A percentile compares a stretch with the other conserved stretches of the same genome.
Conservation (phyloP, 2,329 filamentous ascomycete species). For the Xylariaceae sp. region DNA sequence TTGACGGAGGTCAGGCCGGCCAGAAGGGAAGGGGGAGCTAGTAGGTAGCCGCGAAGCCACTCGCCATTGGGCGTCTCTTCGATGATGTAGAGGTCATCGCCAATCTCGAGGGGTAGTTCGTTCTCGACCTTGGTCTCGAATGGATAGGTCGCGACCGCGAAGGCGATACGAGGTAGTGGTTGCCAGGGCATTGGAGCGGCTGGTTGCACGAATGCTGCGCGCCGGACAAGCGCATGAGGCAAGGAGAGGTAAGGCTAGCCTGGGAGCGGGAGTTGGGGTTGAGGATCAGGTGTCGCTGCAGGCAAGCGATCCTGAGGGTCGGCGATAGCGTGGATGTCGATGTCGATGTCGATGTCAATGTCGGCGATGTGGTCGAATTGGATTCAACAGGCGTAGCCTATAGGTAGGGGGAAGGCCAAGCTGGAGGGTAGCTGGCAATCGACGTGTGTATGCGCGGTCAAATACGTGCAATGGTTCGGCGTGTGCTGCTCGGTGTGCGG, state of each 20-base stretch:
- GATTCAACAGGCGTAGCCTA: neutral
- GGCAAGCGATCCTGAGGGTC: slow-evolving; percentile 12
- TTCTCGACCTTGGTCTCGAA: slow-evolving; percentile 81
- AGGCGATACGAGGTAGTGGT: slow-evolving; percentile 93
- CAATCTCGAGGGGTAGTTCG: slow-evolving; percentile 93
- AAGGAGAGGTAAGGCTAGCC: slow-evolving; percentile 9
- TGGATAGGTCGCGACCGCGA: slow-evolving; percentile 92
- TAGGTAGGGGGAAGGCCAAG: neutral
- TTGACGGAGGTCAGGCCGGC: slow-evolving; percentile 86
- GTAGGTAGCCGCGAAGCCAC: slow-evolving; percentile 93
- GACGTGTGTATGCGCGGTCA: neutral
- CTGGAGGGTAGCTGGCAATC: neutral
- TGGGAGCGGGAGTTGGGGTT: slow-evolving; percentile 7
- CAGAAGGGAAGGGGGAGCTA: slow-evolving; percentile 87
- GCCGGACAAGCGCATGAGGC: slow-evolving; percentile 32
- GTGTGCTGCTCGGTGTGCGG: neutral
- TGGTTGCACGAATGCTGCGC: slow-evolving; percentile 29
- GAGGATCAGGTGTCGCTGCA: slow-evolving; percentile 14
- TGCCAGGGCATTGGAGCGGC: slow-evolving; percentile 77
- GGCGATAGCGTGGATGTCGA: neutral
- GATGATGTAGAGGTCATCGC: slow-evolving; percentile 98
- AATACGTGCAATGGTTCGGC: neutral
- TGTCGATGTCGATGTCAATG: too few relatives aligned
- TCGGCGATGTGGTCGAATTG: slow-evolving; percentile 3
- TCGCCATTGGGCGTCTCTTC: slow-evolving; percentile 87